Evolutionary conservation across 768 basidiomycete genomes (phyloP).

Genomic region (Tulasnella sp.): DNA sequence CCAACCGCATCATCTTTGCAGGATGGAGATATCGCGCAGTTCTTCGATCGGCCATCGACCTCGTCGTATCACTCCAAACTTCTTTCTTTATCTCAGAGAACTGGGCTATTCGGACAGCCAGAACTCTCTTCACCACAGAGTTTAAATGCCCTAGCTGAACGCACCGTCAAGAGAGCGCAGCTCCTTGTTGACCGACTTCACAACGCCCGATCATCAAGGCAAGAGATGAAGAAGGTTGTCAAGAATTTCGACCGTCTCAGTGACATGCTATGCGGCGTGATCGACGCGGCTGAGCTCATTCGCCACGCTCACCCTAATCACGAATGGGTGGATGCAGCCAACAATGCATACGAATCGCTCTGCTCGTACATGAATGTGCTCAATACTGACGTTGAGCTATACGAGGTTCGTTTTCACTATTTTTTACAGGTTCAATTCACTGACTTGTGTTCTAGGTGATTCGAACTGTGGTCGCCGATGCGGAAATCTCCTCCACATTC

Average conservation of each 20-base stretch:
- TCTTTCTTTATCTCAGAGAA: slow-evolving; percentile 37
- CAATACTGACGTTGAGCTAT: slow-evolving; percentile 89
- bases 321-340: slow-evolving; percentile 76
- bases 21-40: slow-evolving; percentile 24
- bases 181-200: slow-evolving; percentile 81
- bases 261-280: slow-evolving; percentile 92
- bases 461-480: slow-evolving; percentile 64
- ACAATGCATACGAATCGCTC: slow-evolving; percentile 82
- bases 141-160: slow-evolving; percentile 68
- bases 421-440: slow-evolving; percentile 31
- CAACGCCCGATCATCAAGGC: slow-evolving; percentile 58
- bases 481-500: slow-evolving; percentile 60
- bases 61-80: background rate
- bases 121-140: slow-evolving; percentile 64
- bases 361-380: slow-evolving; percentile 98
- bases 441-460: slow-evolving; percentile 52
- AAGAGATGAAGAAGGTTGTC: slow-evolving; percentile 78
- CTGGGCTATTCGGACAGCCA: slow-evolving; percentile 83
- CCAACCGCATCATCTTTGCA: background rate
- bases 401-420: slow-evolving; percentile 59
- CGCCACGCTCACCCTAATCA: slow-evolving; percentile 90
- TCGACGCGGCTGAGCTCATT: slow-evolving; percentile 91
- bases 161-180: slow-evolving; percentile 75
- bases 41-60: slow-evolving; percentile 16
- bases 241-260: slow-evolving; percentile 96